Evolutionary conservation across 1,284 basidiomycete genomes (phyloP), one percentile per base, ranked within the genome.

Genomic region (Marasmius tenuissimus): DNA sequence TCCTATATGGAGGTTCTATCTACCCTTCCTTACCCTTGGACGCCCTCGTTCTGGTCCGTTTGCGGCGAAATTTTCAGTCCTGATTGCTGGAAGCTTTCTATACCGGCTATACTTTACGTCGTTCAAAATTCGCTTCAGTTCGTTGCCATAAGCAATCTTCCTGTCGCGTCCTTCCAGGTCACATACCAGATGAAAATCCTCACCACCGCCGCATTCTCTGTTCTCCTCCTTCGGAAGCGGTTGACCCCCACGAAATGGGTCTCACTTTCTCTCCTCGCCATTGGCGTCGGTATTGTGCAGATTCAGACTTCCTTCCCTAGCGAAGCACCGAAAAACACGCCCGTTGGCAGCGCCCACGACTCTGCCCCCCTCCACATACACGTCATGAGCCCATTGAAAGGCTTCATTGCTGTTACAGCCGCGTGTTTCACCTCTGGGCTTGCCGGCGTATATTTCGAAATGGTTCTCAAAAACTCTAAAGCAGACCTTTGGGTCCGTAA

Each of bases 381-480:
- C 61, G 76, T 78, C 54, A 94, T 97, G 93, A 86, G 89, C 69
- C 90, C 93, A 3, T 73, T 94, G 60, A 92, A 88, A 65, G 97
- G 97, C 0, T 97, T 92, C 69, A 75, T 84, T 39, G 97, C 97
- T 0, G 96, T 98, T 61, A 86, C 88, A 1, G 87, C 92, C 5
- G 96, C 96, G 0, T 98, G 96, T 79, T 88, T 98, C 76, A 98
- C 96, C 0, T 97, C 95, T 0, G 97, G 97, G 38, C 86, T 98
- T 20, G 97, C 97, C 0, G 96, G 97, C 14, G 97, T 98, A 33
- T 98, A 98, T 79, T 98, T 98, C 70, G 97, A 98, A 79, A 96
- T 96, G 89, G 94, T 98, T 22, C 83, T 98, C 71, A 98, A 98
- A 79, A 90, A 87, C 66, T 93, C 92, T 14, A 87, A 88, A 67